Base-by-base conservation (phyloP, 2,329 filamentous ascomycete species). In the Pseudopyricularia javanii region DNA sequence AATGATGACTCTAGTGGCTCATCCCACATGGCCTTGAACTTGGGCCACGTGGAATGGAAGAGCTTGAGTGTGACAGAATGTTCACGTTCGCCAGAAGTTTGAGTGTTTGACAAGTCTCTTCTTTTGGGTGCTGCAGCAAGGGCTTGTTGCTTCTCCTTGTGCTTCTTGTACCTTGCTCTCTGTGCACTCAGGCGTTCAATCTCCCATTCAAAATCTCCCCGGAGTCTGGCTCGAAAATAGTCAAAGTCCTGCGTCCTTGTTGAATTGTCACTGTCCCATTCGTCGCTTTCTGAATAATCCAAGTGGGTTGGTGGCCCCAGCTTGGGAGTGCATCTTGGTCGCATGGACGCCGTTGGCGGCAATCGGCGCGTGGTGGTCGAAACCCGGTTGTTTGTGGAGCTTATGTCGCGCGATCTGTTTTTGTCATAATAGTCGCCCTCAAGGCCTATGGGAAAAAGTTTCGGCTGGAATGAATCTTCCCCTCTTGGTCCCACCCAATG, bases 201-300 rank as follows among this genome's bases (percentile, higher is more conserved):
- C 8, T 55, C 55, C 55, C 55, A 55, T 47, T 56, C 55, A 30
- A 56, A 56, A 17, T 49, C 53, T 51, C 53, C 53, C 15, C 53
- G 53, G 50, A 55, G 26, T 12, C 55, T 40, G 12, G 51, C 20
- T 14, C 55, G 37, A 12, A 40, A 43, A 7, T 24, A 33, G 15
- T 48, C 40, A 35, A 48, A 56, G 40, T 53, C 47, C 5, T 40
- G 12, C 6, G 35, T 40, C 35, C 11, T 40, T 2, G 35, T 40
- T 17, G 15, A 8, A 17, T 40, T 17, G 35, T 40, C n/a, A 15
- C 35, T 40, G 7, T 40, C 35, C 35, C 35, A 40, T 20, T 40
- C n/a, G 20, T 40, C 35, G 7, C 35, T 40, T 7, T 40, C n/a
- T 17, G n/a, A 40, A 8, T 15, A 17, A 20, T 40, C 35, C 15